A percentile compares a stretch with the other conserved stretches of the same genome.
Evolutionary conservation across 495 filamentous ascomycete species (phyloP).

Genomic region (Penicillium riverlandense): DNA sequence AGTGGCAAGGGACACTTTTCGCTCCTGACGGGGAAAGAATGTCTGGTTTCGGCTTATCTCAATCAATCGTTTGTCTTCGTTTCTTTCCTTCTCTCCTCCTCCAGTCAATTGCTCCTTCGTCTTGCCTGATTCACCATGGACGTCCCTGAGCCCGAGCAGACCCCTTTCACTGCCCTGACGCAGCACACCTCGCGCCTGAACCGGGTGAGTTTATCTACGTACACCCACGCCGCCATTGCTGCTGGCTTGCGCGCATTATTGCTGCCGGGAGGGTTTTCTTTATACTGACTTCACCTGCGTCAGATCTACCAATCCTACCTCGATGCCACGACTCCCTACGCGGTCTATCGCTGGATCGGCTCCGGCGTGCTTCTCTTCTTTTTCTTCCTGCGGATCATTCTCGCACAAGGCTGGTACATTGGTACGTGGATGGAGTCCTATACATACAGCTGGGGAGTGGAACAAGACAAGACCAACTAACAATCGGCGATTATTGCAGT

Average conservation of each 20-base stretch:
- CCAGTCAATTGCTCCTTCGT: neutral
- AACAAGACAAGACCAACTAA: constrained; percentile 1
- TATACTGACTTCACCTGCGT: constrained; percentile 8
- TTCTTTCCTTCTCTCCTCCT: neutral
- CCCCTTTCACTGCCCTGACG: constrained; percentile 75
- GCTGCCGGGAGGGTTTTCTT: neutral
- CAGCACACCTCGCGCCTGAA: constrained; percentile 70
- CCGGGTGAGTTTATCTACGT: constrained; percentile 47
- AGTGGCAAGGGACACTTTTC: constrained; percentile 36
- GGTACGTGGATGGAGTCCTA: constrained; percentile 47
- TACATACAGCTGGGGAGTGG: neutral
- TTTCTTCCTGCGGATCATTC: constrained; percentile 82
- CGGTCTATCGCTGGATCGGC: constrained; percentile 80
- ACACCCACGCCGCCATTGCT: neutral
- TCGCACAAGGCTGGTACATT: constrained; percentile 98
- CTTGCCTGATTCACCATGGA: constrained; percentile 50
- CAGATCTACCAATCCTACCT: constrained; percentile 94
- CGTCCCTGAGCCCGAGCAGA: constrained; percentile 69
- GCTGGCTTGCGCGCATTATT: constrained; percentile 1
- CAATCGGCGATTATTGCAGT: constrained; percentile 44
- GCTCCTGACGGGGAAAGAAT: constrained; percentile 13
- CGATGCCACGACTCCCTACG: constrained; percentile 84
- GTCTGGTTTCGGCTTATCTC: constrained; percentile 19
- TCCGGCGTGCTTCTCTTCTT: constrained; percentile 64
- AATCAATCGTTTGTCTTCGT: constrained; percentile 1